Percentiles rank a stretch among this genome's conserved stretches.
Conservation (phyloP, 2,329 filamentous ascomycete species). For the Diplodia seriata region DNA sequence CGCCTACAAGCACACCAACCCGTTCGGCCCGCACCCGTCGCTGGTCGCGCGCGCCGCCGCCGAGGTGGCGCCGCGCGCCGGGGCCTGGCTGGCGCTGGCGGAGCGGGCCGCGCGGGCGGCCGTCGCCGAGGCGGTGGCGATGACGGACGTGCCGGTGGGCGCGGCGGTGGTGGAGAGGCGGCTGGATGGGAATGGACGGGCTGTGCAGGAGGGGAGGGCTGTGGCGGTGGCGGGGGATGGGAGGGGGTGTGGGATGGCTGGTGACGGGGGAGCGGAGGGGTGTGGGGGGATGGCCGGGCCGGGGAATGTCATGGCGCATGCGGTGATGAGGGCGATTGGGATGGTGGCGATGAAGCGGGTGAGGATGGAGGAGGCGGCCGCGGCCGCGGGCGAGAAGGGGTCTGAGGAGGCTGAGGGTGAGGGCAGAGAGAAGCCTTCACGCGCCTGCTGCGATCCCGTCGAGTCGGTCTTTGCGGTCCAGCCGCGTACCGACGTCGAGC, state of each 20-base stretch:
- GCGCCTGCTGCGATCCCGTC: constrained; percentile 2
- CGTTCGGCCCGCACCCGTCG: constrained; percentile 81
- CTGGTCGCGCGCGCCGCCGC: constrained; percentile 73
- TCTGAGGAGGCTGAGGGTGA: constrained; percentile 31
- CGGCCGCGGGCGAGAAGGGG: not conserved
- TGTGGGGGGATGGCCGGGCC: constrained; percentile 74
- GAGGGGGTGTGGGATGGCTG: constrained; percentile 66
- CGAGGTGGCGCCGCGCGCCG: constrained; percentile 69
- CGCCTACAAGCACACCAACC: constrained; percentile 86
- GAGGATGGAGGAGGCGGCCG: constrained; percentile 37
- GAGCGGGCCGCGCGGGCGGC: constrained; percentile 66
- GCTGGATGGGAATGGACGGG: constrained; percentile 40
- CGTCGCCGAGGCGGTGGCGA: constrained; percentile 49
- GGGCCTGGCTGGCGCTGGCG: constrained; percentile 72
- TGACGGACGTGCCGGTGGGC: constrained; percentile 73
- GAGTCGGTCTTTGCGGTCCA: constrained; percentile 65
- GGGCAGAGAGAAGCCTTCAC: not conserved
- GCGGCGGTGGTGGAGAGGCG: constrained; percentile 74
- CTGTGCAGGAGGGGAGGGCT: constrained; percentile 56
- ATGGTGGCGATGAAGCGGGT: constrained; percentile 73
- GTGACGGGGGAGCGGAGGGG: constrained; percentile 38
- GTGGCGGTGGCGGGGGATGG: constrained; percentile 80
- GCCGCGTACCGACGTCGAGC: constrained; percentile 72
- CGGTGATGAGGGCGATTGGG: constrained; percentile 78
- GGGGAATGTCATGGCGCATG: constrained; percentile 80